A percentile compares a stretch with the other conserved stretches of the same genome.
Evolutionary conservation across 1,139 yeast genomes (phyloP).

Genomic region (Pichia sp.): DNA sequence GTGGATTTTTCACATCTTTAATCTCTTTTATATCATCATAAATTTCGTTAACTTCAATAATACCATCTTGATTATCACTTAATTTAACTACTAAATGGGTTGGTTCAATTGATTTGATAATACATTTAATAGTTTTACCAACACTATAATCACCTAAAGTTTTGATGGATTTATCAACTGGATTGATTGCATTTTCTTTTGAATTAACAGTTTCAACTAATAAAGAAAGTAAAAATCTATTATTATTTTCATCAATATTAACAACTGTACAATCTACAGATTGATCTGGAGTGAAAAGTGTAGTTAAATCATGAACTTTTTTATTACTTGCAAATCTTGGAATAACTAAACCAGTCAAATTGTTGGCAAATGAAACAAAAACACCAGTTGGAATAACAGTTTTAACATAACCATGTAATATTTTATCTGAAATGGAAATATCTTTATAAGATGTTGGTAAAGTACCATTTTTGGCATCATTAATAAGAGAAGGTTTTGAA

Average conservation of each 20-base stretch:
- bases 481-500: slow-evolving; percentile 60
- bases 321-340: slow-evolving; percentile 65
- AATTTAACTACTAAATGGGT: slow-evolving; percentile 71
- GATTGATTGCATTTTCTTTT: slow-evolving; percentile 39
- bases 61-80: slow-evolving; percentile 75
- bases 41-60: slow-evolving; percentile 70
- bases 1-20: slow-evolving; percentile 52
- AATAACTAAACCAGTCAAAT: slow-evolving; percentile 74
- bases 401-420: slow-evolving; percentile 66
- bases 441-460: slow-evolving; percentile 60
- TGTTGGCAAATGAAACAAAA: slow-evolving; percentile 76
- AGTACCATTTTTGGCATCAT: slow-evolving; percentile 48
- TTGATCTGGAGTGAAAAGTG: slow-evolving; percentile 52
- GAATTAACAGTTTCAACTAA: slow-evolving; percentile 30
- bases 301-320: slow-evolving; percentile 49
- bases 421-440: slow-evolving; percentile 42
- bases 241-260: slow-evolving; percentile 59
- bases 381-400: slow-evolving; percentile 74
- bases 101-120: slow-evolving; percentile 51
- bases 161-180: slow-evolving; percentile 51
- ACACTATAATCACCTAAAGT: slow-evolving; percentile 46
- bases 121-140: slow-evolving; percentile 58
- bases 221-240: slow-evolving; percentile 62
- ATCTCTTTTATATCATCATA: slow-evolving; percentile 53
- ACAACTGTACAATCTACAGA: slow-evolving; percentile 62